Conservation (phyloP, 768 basidiomycete genomes). For the Boletus tylopilopsis region DNA sequence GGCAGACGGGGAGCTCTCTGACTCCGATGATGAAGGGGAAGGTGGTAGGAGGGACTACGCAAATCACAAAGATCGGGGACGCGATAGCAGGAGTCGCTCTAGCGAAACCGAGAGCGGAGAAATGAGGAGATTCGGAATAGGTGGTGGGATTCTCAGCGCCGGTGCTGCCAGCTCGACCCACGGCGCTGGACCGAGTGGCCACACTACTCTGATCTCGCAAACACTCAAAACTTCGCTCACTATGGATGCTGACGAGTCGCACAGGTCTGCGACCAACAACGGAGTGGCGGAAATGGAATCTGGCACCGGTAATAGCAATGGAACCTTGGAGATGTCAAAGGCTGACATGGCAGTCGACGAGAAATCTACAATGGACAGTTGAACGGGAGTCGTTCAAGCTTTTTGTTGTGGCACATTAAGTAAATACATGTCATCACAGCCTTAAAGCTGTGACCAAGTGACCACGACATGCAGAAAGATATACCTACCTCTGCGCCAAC, state of each 20-base stretch:
- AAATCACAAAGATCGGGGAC: conserved; percentile 51
- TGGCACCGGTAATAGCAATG: conserved; percentile 13
- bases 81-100: conserved; percentile 37
- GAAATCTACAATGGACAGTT: conserved; percentile 12
- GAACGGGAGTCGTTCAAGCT: not conserved
- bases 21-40: conserved; percentile 97
- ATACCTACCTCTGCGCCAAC: conserved; percentile 7
- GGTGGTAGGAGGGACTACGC: conserved; percentile 75
- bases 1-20: conserved; percentile 85
- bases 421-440: conserved; percentile 20
- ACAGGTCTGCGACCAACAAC: conserved; percentile 15
- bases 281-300: conserved; percentile 17
- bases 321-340: conserved; percentile 15
- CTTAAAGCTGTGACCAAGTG: not conserved
- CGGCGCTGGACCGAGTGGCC: conserved; percentile 73
- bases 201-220: conserved; percentile 43
- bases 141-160: conserved; percentile 68
- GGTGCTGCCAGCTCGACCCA: conserved; percentile 53
- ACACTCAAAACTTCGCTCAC: conserved; percentile 21
- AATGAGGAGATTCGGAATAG: conserved; percentile 59
- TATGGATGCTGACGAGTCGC: conserved; percentile 35
- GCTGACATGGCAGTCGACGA: conserved; percentile 27
- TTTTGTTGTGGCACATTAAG: not conserved
- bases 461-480: conserved; percentile 7
- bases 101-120: conserved; percentile 42